phyloP scores from a whole-genome alignment of 108 stramenopile species.

The Discostella stelligeroides region DNA sequence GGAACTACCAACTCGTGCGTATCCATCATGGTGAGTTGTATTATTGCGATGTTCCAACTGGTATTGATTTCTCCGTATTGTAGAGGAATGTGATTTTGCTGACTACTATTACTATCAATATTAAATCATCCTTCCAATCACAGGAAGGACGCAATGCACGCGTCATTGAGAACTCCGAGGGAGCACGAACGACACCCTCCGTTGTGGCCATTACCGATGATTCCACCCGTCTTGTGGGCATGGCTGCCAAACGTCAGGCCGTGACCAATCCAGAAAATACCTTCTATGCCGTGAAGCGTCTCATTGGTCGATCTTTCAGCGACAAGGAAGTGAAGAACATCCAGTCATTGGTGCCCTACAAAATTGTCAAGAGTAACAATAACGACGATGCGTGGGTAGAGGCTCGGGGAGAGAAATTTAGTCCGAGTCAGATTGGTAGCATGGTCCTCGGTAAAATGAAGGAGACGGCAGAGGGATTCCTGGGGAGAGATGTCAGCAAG shows the following conservation, averaged over 20 bases:
- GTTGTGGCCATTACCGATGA: conserved; percentile 94
- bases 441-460: conserved; percentile 99
- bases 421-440: conserved; percentile 97
- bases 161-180: conserved; percentile 99
- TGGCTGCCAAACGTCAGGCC: conserved; percentile 97
- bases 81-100: background rate
- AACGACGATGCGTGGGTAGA: conserved; percentile 98
- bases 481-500: conserved; percentile 95
- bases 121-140: background rate
- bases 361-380: conserved; percentile 92
- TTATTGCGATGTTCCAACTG: too few relatives aligned
- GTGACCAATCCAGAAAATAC: conserved; percentile 99
- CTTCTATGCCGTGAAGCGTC: conserved; percentile 97
- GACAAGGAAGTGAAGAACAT: conserved; percentile 95
- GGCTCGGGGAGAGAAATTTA: conserved; percentile 90
- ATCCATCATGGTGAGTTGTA: conserved; percentile 97
- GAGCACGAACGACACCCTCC: conserved; percentile 98
- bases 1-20: conserved; percentile 99
- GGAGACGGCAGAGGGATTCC: conserved; percentile 98
- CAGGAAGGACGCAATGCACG: conserved; percentile 96
- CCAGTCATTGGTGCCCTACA: conserved; percentile 94
- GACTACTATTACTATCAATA: background rate
- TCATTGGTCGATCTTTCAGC: conserved; percentile 93
- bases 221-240: conserved; percentile 93
- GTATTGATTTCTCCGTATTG: too few relatives aligned